These are phyloP conservation scores for Yarrowia porcina DNA, from an alignment of 805 yeast genomes.

Conservation along the genomic window DNA sequence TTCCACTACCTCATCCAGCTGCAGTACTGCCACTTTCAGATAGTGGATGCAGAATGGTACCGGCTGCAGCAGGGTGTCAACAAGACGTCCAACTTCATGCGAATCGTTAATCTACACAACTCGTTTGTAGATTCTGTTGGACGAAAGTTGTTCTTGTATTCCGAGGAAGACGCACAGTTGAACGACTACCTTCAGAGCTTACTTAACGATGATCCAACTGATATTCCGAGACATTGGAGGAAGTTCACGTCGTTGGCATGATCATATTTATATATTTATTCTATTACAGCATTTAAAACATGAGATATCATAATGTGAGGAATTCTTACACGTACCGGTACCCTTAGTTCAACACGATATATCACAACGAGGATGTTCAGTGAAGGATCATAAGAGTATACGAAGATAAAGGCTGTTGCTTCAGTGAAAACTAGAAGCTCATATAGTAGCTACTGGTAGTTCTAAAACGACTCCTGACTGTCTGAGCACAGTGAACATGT, in stretches of 20 bases:
- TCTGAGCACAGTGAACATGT: no score
- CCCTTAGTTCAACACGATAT: no score
- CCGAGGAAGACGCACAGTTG: not conserved
- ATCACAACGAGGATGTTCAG: no score
- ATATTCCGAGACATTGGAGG: not conserved
- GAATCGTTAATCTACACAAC: not conserved
- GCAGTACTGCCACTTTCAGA: not conserved
- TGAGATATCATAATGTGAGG: no score
- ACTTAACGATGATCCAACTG: not conserved
- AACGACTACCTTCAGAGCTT: constrained; percentile 2
- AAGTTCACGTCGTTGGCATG: not conserved
- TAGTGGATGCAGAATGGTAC: constrained; percentile 6
- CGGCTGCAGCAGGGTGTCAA: not conserved
- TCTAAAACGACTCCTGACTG: no score
- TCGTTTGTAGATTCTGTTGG: not conserved
- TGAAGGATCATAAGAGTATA: no score
- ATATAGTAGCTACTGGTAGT: no score
- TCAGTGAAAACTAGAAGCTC: no score
- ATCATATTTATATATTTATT: not conserved
- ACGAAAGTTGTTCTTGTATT: not conserved
- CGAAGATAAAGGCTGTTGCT: no score
- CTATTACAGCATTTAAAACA: not conserved
- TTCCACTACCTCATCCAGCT: not conserved
- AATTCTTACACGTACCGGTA: no score
- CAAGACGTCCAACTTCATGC: constrained; percentile 1